Percentiles rank a stretch among this genome's conserved stretches.
These are phyloP conservation scores for Colletotrichum spinosum DNA, from an alignment of 2,329 filamentous ascomycete species.

Conservation along the genomic window DNA sequence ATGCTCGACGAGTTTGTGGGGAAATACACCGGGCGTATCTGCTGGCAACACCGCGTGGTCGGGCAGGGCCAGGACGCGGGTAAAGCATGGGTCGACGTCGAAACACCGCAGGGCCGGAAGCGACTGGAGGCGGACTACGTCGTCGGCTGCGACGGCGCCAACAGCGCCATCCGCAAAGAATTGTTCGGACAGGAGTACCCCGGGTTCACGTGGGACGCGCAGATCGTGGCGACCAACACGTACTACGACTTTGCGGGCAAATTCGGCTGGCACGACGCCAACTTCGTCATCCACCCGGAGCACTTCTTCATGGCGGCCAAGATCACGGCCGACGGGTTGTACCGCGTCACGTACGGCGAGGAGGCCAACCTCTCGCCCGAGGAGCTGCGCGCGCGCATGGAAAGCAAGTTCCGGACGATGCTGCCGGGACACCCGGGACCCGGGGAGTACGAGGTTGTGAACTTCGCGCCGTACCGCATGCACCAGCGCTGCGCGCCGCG, in stretches of 20 bases:
- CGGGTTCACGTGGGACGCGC: conserved; percentile 69
- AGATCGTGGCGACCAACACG: conserved; percentile 73
- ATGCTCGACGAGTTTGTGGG: conserved; percentile 55
- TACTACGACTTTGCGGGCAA: conserved; percentile 69
- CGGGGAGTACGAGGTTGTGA: conserved; percentile 66
- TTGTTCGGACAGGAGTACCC: conserved; percentile 68
- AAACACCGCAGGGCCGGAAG: conserved; percentile 50
- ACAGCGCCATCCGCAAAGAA: conserved; percentile 58
- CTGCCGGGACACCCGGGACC: conserved; percentile 71
- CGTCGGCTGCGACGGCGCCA: conserved; percentile 67
- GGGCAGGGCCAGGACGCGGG: conserved; percentile 58
- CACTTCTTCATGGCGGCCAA: conserved; percentile 72
- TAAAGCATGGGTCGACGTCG: conserved; percentile 58
- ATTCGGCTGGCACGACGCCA: conserved; percentile 65
- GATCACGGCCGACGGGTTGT: conserved; percentile 69
- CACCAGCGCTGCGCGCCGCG: conserved; percentile 69
- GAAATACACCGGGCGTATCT: conserved; percentile 49
- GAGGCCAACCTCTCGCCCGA: conserved; percentile 62
- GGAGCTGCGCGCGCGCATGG: conserved; percentile 64
- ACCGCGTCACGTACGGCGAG: conserved; percentile 74
- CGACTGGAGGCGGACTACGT: conserved; percentile 63
- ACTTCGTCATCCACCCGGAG: conserved; percentile 71
- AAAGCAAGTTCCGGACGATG: conserved; percentile 66
- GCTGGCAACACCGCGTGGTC: conserved; percentile 61
- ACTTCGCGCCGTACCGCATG: conserved; percentile 70